These are phyloP conservation scores for Pythium rishiriense DNA, from an alignment of 352 stramenopile species.

Conservation along the genomic window DNA sequence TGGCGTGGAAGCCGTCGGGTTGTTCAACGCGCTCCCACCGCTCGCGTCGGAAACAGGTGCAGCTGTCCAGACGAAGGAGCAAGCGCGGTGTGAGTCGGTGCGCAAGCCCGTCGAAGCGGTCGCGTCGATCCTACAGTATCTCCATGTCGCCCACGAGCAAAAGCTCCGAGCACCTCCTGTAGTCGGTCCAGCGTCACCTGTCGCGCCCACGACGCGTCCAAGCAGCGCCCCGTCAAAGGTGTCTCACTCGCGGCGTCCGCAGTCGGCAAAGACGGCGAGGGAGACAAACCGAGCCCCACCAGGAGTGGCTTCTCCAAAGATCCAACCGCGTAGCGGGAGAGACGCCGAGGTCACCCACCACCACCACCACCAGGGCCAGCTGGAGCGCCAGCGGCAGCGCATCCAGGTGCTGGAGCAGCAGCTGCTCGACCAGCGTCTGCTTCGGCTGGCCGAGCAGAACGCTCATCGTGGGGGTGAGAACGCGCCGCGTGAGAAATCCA, in stretches of 20 bases:
- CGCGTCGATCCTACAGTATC: slow-evolving; percentile 51
- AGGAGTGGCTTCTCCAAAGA: slow-evolving; percentile 1
- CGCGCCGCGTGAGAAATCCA: not conserved
- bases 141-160: slow-evolving; percentile 38
- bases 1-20: slow-evolving; percentile 22
- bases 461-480: not conserved
- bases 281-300: not conserved
- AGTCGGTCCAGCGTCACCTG: not conserved
- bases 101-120: slow-evolving; percentile 37
- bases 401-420: slow-evolving; percentile 67
- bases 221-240: not conserved
- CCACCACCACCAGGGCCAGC: too few species aligned
- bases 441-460: slow-evolving; percentile 27
- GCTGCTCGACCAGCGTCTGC: slow-evolving; percentile 58
- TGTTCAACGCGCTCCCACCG: slow-evolving; percentile 14
- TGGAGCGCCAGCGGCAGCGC: slow-evolving; percentile 48
- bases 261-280: slow-evolving; percentile 13
- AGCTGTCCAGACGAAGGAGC: not conserved
- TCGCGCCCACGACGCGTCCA: too few species aligned
- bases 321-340: not conserved
- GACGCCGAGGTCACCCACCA: slow-evolving; percentile 1
- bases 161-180: slow-evolving; percentile 1
- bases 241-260: slow-evolving; percentile 1
- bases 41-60: not conserved
- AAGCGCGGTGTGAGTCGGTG: slow-evolving; percentile 16